Conservation (phyloP, 2,329 filamentous ascomycete genomes). For the Harringtonia lauricola region DNA sequence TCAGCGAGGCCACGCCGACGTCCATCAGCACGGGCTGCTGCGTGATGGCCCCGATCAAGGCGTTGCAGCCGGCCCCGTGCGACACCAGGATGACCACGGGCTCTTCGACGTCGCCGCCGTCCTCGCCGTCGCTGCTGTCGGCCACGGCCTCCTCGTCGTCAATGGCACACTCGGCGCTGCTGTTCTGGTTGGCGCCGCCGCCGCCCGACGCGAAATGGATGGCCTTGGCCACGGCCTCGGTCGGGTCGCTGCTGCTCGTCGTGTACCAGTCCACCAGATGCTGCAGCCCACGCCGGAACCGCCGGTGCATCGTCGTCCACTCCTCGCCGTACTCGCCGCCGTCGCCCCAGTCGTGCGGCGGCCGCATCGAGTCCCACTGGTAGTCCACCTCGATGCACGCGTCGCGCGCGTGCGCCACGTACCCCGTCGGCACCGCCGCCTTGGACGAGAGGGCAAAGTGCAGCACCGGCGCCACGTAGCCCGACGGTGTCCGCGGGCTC, state of each 20-base stretch:
- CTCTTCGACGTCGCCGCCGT: conserved; percentile 52
- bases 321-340: conserved; percentile 86
- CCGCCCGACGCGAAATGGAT: conserved; percentile 13
- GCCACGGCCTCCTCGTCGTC: too few species aligned
- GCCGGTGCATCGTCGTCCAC: conserved; percentile 89
- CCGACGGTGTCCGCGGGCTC: neutral
- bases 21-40: conserved; percentile 86
- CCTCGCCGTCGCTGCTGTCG: conserved; percentile 13
- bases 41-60: conserved; percentile 82
- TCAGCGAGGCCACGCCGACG: conserved; percentile 80
- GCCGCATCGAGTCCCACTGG: conserved; percentile 87
- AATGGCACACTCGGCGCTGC: conserved; percentile 15
- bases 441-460: conserved; percentile 73
- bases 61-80: conserved; percentile 93
- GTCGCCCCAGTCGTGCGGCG: conserved; percentile 70
- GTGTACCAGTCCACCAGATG: conserved; percentile 77
- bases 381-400: conserved; percentile 81
- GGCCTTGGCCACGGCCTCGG: conserved; percentile 38
- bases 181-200: conserved; percentile 5
- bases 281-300: conserved; percentile 71
- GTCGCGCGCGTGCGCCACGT: conserved; percentile 82
- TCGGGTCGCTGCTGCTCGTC: conserved; percentile 36
- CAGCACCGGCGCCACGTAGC: conserved; percentile 67
- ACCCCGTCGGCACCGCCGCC: conserved; percentile 75
- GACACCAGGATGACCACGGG: conserved; percentile 81